These are phyloP conservation scores for Boletellus ananiceps DNA, from an alignment of 768 basidiomycete genomes.

Conservation along the genomic window DNA sequence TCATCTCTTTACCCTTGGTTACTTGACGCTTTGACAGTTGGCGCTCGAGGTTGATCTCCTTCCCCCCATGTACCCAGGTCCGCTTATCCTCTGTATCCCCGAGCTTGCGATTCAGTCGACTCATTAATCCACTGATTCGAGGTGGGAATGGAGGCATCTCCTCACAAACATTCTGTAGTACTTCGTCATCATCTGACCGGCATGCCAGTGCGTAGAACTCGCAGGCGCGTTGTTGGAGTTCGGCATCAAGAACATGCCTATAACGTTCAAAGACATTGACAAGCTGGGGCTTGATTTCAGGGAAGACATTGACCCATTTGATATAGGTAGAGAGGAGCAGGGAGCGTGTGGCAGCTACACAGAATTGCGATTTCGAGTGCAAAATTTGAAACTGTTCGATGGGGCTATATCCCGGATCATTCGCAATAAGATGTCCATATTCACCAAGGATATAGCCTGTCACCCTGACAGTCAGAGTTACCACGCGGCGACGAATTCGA, in stretches of 20 bases:
- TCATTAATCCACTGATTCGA: conserved; percentile 85
- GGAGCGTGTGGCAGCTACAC: conserved; percentile 85
- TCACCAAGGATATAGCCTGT: conserved; percentile 94
- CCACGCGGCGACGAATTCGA: neutral
- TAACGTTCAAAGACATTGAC: conserved; percentile 95
- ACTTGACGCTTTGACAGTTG: conserved; percentile 55
- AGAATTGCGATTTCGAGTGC: conserved; percentile 94
- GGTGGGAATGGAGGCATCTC: conserved; percentile 99
- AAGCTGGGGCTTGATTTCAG: conserved; percentile 94
- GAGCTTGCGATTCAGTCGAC: conserved; percentile 82
- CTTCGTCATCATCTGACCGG: conserved; percentile 83
- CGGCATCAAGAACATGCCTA: conserved; percentile 94
- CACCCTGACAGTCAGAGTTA: conserved; percentile 8
- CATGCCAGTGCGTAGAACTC: conserved; percentile 90
- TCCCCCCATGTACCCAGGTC: conserved; percentile 94
- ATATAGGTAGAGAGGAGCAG: conserved; percentile 95
- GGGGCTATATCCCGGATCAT: conserved; percentile 90
- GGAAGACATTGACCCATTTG: conserved; percentile 99
- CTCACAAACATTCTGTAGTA: conserved; percentile 92
- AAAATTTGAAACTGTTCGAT: conserved; percentile 90
- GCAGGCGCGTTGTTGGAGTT: conserved; percentile 97
- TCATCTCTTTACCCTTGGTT: conserved; percentile 30
- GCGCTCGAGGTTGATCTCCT: conserved; percentile 81
- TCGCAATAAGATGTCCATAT: conserved; percentile 96
- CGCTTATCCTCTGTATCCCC: conserved; percentile 93